phyloP scores from a whole-genome alignment of 148 eudicot species.

The Rhododendron ovatum region DNA sequence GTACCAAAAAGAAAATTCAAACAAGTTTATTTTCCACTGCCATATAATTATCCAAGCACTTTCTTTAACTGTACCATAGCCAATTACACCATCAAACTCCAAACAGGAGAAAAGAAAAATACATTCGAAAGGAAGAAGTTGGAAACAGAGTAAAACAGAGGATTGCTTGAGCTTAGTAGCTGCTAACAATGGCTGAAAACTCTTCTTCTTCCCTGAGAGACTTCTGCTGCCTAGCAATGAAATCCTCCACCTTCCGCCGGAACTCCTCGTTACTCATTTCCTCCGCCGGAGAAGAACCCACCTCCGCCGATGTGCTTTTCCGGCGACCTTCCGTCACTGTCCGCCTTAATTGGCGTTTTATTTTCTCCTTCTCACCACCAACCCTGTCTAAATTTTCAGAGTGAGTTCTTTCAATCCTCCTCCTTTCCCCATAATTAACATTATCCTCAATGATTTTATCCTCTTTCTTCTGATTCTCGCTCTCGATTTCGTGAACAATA shows the following conservation, averaged over 20 bases:
- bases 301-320: not conserved
- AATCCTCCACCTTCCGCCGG: slow-evolving; percentile 32
- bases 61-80: not conserved
- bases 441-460: not conserved
- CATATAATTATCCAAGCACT: not conserved
- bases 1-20: no score
- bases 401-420: slow-evolving; percentile 46
- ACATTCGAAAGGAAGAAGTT: not conserved
- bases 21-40: not conserved
- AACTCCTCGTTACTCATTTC: slow-evolving; percentile 19
- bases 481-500: not conserved
- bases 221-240: slow-evolving; percentile 87
- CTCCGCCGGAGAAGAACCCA: not conserved
- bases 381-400: slow-evolving; percentile 39
- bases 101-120: not conserved
- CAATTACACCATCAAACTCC: not conserved
- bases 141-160: slow-evolving; percentile 9
- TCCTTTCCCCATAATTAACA: slow-evolving; percentile 1
- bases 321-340: not conserved
- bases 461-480: not conserved
- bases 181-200: slow-evolving; percentile 10
- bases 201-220: slow-evolving; percentile 68
- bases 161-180: not conserved
- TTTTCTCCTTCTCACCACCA: slow-evolving; percentile 12
- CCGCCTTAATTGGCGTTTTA: slow-evolving; percentile 1